phyloP scores from a whole-genome alignment of 108 stramenopile species.

The Nannochloropsis granulata region DNA sequence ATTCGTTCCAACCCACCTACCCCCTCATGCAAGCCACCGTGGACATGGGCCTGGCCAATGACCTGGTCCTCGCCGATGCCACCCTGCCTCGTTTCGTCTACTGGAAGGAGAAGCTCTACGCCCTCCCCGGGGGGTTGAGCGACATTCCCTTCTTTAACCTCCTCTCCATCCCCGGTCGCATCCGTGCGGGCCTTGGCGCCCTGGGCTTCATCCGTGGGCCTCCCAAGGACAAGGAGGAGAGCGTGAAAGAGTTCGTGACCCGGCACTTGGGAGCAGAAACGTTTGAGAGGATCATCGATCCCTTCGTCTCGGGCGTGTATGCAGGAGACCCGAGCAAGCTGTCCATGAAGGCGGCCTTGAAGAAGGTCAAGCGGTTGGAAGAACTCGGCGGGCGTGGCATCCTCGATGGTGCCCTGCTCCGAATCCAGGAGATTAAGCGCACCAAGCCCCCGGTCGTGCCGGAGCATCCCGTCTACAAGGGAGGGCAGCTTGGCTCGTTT shows the following conservation, averaged over 20 bases:
- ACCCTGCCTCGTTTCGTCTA: slow-evolving; percentile 35
- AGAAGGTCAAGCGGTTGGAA: slow-evolving; percentile 54
- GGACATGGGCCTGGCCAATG: slow-evolving; percentile 66
- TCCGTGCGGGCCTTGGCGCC: slow-evolving; percentile 80
- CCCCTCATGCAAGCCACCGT: slow-evolving; percentile 65
- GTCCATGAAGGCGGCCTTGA: slow-evolving; percentile 70
- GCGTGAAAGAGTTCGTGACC: slow-evolving; percentile 79
- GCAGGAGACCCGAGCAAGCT: slow-evolving; percentile 83
- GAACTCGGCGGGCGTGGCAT: slow-evolving; percentile 22
- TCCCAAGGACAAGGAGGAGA: slow-evolving; percentile 62
- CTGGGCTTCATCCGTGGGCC: slow-evolving; percentile 49
- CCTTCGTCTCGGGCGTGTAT: slow-evolving; percentile 89
- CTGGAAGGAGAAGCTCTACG: slow-evolving; percentile 55
- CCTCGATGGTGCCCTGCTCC: slow-evolving; percentile 31
- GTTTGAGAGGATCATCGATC: slow-evolving; percentile 75
- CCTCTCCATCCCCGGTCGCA: slow-evolving; percentile 77
- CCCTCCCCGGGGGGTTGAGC: slow-evolving; percentile 69
- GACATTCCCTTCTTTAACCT: slow-evolving; percentile 56
- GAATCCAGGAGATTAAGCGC: slow-evolving; percentile 12
- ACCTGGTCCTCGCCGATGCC: slow-evolving; percentile 71
- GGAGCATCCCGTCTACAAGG: slow-evolving; percentile 14
- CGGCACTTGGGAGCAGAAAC: slow-evolving; percentile 75
- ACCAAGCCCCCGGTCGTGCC: background rate
- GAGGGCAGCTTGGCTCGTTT: slow-evolving; percentile 72
- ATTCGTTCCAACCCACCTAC: slow-evolving; percentile 73